Base-by-base conservation (phyloP, 306 rosid genomes). In the Casuarina cunninghamiana region DNA sequence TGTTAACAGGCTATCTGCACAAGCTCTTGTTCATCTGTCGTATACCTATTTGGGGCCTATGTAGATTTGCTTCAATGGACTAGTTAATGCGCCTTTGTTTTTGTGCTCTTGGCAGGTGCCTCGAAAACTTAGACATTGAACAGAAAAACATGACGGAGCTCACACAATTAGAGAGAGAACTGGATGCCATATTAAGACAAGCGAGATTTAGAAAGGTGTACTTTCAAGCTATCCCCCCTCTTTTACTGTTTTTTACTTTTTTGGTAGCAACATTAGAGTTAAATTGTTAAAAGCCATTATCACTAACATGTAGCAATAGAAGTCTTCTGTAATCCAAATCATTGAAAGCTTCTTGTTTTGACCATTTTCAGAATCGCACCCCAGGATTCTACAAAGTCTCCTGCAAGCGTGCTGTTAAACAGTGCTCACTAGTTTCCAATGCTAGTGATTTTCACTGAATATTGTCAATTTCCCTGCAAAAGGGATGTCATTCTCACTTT, bases 161-260 rank as follows among this genome's bases (percentile, higher is more conserved):
- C 16, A 58, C 41, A 41, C 46, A 38, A 10, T 76, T 80, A 13
- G 83, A 80, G 76, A 75, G 16, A 41, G 75, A 74, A 68, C 61
- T 80, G 65, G 83, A 75, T 57, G 71, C 53, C 26, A 3, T 39
- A 39, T 16, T 68, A 13, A 57, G 79, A 41, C 76, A 74, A 48
- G 26, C 65, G 32, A 80, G 79, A 80, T 80, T 5, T 7, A 57
- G 51, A 68, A 80, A 80, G 83, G 83, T 80, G 17, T 66, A 7
- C 49, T 66, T 66, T 39, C 71, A 66, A 66, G 50, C 50, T 66
- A 1, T 1, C 7, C 42, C 32, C 4, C 42, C 9, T 19, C 3
- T 6, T 15, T 10, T 66, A 12, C 1, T 4, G 0, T 15, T 51
- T 0, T 3, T 41, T 5, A 39, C 7, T 66, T 41, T 1, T 1